These are phyloP conservation scores for Phyllosticta ampelicida DNA, from an alignment of 2,329 filamentous ascomycete genomes.

Conservation along the genomic window DNA sequence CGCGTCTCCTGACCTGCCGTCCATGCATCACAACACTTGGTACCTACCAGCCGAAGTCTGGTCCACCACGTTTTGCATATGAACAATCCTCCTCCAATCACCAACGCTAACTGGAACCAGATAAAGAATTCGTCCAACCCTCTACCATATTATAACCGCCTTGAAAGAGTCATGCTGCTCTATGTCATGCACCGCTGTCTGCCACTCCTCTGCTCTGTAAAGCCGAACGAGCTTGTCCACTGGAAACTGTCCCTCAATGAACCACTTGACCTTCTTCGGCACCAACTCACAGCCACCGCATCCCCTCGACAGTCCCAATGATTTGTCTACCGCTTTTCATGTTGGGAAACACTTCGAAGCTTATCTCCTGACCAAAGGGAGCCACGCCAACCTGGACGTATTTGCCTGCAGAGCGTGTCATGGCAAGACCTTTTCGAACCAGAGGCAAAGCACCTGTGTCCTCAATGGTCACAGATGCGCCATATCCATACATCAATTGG, in stretches of 20 bases:
- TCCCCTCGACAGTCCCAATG: slow-evolving; percentile 38
- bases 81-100: no score
- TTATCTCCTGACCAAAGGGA: slow-evolving; percentile 28
- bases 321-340: slow-evolving; percentile 40
- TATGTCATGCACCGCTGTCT: slow-evolving; percentile 34
- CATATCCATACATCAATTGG: slow-evolving; percentile 20
- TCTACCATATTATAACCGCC: slow-evolving; percentile 31
- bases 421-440: slow-evolving; percentile 31
- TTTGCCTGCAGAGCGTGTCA: slow-evolving; percentile 35
- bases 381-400: slow-evolving; percentile 41
- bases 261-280: slow-evolving; percentile 41
- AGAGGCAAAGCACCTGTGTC: slow-evolving; percentile 36
- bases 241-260: slow-evolving; percentile 36
- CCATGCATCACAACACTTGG: background rate
- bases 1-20: slow-evolving; percentile 1
- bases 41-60: no score
- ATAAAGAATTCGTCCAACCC: no score
- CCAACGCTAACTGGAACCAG: background rate
- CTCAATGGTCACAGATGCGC: slow-evolving; percentile 37
- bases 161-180: slow-evolving; percentile 30
- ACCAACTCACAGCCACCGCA: slow-evolving; percentile 30
- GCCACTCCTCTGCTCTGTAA: slow-evolving; percentile 33
- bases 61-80: no score
- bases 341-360: slow-evolving; percentile 34
- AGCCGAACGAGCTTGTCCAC: slow-evolving; percentile 36